Percentiles rank a stretch among this genome's conserved stretches.
phyloP scores from a whole-genome alignment of 1,139 yeast genomes.

The Geotrichum aggregatum region DNA sequence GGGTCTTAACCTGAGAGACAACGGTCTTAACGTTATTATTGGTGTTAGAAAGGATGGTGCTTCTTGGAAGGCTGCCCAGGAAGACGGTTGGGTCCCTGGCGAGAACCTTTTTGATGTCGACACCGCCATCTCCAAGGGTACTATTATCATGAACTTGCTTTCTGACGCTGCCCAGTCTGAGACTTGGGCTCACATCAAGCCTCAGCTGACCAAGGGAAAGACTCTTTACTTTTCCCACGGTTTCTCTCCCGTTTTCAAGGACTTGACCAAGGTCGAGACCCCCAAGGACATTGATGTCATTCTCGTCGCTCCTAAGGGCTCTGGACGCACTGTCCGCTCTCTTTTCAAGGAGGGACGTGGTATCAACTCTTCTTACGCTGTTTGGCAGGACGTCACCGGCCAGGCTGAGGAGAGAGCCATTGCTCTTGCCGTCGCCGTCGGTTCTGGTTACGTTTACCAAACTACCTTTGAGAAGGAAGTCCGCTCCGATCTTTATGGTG shows the following conservation, averaged over 20 bases:
- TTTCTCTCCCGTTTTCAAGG: constrained; percentile 98
- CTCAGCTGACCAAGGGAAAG: constrained; percentile 92
- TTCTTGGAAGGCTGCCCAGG: constrained; percentile 98
- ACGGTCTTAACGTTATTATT: constrained; percentile 92
- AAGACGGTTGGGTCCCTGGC: constrained; percentile 99
- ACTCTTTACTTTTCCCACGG: constrained; percentile 99
- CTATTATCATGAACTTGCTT: constrained; percentile 93
- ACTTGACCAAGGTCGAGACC: constrained; percentile 91
- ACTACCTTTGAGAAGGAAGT: constrained; percentile 99
- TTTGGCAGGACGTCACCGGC: constrained; percentile 98
- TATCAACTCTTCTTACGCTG: constrained; percentile 97
- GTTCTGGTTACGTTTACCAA: constrained; percentile 99
- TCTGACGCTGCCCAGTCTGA: constrained; percentile 99
- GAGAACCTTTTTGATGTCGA: constrained; percentile 92
- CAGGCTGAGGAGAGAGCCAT: constrained; percentile 98
- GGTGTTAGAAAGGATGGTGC: constrained; percentile 99
- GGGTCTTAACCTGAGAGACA: constrained; percentile 98
- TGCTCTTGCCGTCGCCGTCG: constrained; percentile 98
- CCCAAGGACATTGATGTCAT: constrained; percentile 94
- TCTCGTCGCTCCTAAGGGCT: constrained; percentile 99
- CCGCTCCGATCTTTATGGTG: constrained; percentile 98
- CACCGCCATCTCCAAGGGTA: constrained; percentile 90
- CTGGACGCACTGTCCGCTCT: constrained; percentile 99
- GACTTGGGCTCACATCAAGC: constrained; percentile 86
- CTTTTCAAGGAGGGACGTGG: constrained; percentile 99